phyloP scores from a whole-genome alignment of 495 filamentous ascomycete species.

The Penicilliopsis zonata region DNA sequence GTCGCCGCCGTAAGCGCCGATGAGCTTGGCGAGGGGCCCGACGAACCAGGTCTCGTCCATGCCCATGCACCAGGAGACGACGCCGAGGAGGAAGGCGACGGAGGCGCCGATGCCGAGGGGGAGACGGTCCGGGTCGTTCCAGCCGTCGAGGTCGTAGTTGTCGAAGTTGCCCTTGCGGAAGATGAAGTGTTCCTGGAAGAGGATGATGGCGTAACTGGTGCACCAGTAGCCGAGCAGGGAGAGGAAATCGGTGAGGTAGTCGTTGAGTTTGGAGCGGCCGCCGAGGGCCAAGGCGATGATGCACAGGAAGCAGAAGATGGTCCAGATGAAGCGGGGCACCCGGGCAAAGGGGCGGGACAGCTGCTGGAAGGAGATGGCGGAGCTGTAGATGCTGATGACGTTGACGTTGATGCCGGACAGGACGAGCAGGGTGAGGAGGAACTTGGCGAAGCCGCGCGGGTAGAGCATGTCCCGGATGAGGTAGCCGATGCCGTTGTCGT shows the following conservation, averaged over 20 bases:
- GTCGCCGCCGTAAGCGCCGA: conserved; percentile 40
- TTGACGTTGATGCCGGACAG: conserved; percentile 33
- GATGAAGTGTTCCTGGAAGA: conserved; percentile 47
- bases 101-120: conserved; percentile 18
- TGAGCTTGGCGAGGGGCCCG: conserved; percentile 34
- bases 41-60: conserved; percentile 31
- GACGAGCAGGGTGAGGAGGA: conserved; percentile 43
- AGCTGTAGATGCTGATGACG: conserved; percentile 31
- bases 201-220: conserved; percentile 43
- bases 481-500: conserved; percentile 42
- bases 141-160: conserved; percentile 27
- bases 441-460: conserved; percentile 46
- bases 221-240: conserved; percentile 49
- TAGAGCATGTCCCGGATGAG: conserved; percentile 41
- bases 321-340: conserved; percentile 32
- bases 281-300: conserved; percentile 28
- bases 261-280: conserved; percentile 24
- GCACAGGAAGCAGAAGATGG: conserved; percentile 23
- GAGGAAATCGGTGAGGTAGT: conserved; percentile 41
- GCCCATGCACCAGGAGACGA: conserved; percentile 23
- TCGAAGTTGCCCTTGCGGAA: conserved; percentile 41
- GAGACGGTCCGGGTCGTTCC: conserved; percentile 19
- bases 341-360: conserved; percentile 25
- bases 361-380: conserved; percentile 28
- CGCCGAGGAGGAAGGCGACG: conserved; percentile 19